phyloP scores from a whole-genome alignment of 75 land plant genomes.

The Larix kaempferi region DNA sequence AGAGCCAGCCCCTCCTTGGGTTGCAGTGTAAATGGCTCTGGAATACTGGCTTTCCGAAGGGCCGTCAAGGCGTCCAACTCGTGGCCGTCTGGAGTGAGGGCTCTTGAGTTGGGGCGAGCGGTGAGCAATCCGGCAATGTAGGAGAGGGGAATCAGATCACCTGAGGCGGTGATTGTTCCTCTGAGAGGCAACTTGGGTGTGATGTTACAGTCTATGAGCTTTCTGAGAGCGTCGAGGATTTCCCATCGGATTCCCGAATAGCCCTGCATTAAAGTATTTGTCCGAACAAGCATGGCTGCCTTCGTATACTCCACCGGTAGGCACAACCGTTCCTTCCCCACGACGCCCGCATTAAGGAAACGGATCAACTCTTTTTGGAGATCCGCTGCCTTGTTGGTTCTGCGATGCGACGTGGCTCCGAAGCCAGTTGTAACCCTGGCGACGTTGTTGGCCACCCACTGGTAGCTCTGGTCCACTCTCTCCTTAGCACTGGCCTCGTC shows the following conservation, averaged over 20 bases:
- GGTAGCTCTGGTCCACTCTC: constrained; percentile 38
- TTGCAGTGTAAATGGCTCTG: constrained; percentile 23
- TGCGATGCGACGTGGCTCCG: constrained; percentile 60
- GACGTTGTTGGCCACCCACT: constrained; percentile 52
- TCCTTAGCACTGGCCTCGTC: constrained; percentile 34
- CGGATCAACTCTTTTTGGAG: constrained; percentile 70
- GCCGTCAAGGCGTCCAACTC: constrained; percentile 8
- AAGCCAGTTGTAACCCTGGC: constrained; percentile 61
- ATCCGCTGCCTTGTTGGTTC: constrained; percentile 41
- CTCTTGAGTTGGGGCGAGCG: constrained; percentile 26
- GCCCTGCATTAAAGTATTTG: constrained; percentile 42
- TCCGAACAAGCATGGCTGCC: constrained; percentile 32
- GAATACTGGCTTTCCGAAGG: constrained; percentile 8
- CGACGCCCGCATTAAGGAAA: constrained; percentile 61
- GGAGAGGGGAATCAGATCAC: constrained; percentile 30
- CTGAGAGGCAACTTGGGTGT: constrained; percentile 25
- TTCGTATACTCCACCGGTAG: constrained; percentile 51
- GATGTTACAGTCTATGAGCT: constrained; percentile 13
- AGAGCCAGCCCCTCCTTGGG: constrained; percentile 27
- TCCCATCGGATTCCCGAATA: constrained; percentile 49
- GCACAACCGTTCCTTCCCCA: constrained; percentile 23
- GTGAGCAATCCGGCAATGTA: constrained; percentile 33
- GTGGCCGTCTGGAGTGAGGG: constrained; percentile 9
- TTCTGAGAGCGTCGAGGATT: constrained; percentile 20
- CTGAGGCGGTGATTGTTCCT: constrained; percentile 36